Evolutionary conservation across 2,329 filamentous ascomycete species (phyloP).

Genomic region (Xylariales sp.): DNA sequence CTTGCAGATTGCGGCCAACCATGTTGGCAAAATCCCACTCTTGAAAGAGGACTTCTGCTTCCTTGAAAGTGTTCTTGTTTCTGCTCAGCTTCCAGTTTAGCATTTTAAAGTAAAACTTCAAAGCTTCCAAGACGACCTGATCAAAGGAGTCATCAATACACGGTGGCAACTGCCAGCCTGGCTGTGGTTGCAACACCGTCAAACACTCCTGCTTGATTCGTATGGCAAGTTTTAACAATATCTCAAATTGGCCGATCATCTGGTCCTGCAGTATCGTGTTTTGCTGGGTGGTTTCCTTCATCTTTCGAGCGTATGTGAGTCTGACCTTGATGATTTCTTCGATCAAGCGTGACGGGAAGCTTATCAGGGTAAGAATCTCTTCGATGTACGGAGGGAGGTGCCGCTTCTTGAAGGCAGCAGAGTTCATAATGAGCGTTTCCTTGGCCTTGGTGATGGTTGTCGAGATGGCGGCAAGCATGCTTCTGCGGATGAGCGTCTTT

Average conservation of each 20-base stretch:
- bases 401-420: slow-evolving; percentile 76
- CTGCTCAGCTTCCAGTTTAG: slow-evolving; percentile 95
- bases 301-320: slow-evolving; percentile 85
- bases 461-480: slow-evolving; percentile 78
- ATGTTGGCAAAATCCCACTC: slow-evolving; percentile 98
- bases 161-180: slow-evolving; percentile 91
- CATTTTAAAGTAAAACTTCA: slow-evolving; percentile 99
- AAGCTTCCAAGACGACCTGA: slow-evolving; percentile 80
- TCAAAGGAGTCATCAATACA: slow-evolving; percentile 98
- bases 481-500: slow-evolving; percentile 46
- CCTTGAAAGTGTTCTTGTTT: slow-evolving; percentile 99
- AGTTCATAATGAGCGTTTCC: slow-evolving; percentile 81
- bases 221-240: slow-evolving; percentile 85
- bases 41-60: slow-evolving; percentile 93
- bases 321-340: slow-evolving; percentile 95
- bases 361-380: slow-evolving; percentile 91
- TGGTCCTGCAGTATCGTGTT: slow-evolving; percentile 94
- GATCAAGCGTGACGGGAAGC: slow-evolving; percentile 91
- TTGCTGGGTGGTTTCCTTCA: slow-evolving; percentile 91
- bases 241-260: slow-evolving; percentile 96
- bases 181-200: slow-evolving; percentile 76
- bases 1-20: slow-evolving; percentile 85
- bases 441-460: slow-evolving; percentile 92
- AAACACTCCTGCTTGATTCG: slow-evolving; percentile 88
- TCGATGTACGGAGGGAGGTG: slow-evolving; percentile 96